These are phyloP conservation scores for Arachis monticola DNA, from an alignment of 331 rosid genomes.

Conservation along the genomic window DNA sequence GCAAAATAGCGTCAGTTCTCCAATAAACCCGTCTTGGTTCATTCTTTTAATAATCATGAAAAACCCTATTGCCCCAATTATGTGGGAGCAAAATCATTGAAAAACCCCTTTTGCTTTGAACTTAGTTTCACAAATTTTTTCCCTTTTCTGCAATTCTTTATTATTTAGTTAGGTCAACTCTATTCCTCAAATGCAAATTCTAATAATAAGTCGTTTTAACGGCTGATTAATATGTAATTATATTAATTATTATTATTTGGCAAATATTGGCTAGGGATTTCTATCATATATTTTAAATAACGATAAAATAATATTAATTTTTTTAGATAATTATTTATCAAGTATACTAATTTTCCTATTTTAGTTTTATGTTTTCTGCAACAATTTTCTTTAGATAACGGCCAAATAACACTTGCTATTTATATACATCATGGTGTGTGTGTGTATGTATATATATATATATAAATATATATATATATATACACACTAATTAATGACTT, in stretches of 20 bases:
- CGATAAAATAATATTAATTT: neutral
- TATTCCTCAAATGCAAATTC: neutral
- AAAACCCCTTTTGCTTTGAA: conserved; percentile 35
- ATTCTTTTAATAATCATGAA: conserved; percentile 1
- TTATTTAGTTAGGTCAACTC: conserved; percentile 28
- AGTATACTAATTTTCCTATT: neutral
- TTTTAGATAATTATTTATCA: neutral
- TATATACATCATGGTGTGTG: neutral
- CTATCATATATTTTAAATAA: neutral
- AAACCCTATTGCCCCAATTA: conserved; percentile 41
- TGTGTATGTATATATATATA: too few relatives aligned
- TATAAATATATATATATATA: too few relatives aligned
- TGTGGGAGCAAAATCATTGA: conserved; percentile 46
- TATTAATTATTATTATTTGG: neutral
- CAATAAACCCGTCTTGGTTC: neutral
- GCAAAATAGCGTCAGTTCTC: conserved; percentile 16
- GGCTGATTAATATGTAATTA: neutral
- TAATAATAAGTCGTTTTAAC: neutral
- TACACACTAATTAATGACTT: neutral
- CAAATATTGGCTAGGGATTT: neutral
- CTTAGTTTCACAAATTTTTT: neutral
- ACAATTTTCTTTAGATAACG: neutral
- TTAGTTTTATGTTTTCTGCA: neutral
- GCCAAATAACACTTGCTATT: neutral
- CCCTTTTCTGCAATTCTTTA: neutral